These are phyloP conservation scores for Colletotrichum sp. DNA, from an alignment of 2,329 filamentous ascomycete species.

Conservation along the genomic window DNA sequence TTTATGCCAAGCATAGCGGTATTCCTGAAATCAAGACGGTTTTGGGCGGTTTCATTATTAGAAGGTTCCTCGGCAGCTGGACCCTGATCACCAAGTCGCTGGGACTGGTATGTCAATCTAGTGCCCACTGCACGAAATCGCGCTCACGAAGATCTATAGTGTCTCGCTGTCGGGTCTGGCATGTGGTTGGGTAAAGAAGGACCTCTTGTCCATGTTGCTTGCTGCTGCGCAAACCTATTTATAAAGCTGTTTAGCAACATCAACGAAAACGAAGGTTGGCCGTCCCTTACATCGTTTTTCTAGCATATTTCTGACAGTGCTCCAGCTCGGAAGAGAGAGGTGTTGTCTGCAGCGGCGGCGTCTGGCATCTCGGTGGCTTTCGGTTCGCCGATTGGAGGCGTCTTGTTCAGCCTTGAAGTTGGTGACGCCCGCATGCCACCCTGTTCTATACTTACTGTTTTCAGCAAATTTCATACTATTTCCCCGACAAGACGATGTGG, in stretches of 20 bases:
- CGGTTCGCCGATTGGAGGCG: slow-evolving; percentile 90
- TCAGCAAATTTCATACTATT: slow-evolving; percentile 94
- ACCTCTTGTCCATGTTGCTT: slow-evolving; percentile 93
- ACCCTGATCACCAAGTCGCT: slow-evolving; percentile 89
- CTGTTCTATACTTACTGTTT: slow-evolving; percentile 4
- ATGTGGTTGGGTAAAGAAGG: slow-evolving; percentile 98
- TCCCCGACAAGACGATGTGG: slow-evolving; percentile 99
- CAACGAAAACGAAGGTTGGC: slow-evolving; percentile 81
- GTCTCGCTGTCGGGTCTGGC: slow-evolving; percentile 88
- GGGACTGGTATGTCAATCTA: slow-evolving; percentile 68
- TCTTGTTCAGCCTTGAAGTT: slow-evolving; percentile 93
- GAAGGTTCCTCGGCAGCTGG: slow-evolving; percentile 85
- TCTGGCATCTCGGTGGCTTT: slow-evolving; percentile 95
- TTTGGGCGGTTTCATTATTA: slow-evolving; percentile 91
- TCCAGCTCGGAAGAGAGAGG: slow-evolving; percentile 86
- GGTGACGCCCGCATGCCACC: slow-evolving; percentile 6
- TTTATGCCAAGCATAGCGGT: slow-evolving; percentile 91
- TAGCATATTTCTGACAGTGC: not conserved
- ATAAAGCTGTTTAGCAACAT: slow-evolving; percentile 87
- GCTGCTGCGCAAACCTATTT: slow-evolving; percentile 93
- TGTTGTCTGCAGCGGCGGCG: slow-evolving; percentile 89
- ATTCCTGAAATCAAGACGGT: slow-evolving; percentile 99
- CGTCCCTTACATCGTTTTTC: not conserved
- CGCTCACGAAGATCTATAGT: slow-evolving; percentile 54
- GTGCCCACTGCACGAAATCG: not conserved